Conservation (phyloP, 2,329 filamentous ascomycete species). For the Stagonosporopsis rhizophila region DNA sequence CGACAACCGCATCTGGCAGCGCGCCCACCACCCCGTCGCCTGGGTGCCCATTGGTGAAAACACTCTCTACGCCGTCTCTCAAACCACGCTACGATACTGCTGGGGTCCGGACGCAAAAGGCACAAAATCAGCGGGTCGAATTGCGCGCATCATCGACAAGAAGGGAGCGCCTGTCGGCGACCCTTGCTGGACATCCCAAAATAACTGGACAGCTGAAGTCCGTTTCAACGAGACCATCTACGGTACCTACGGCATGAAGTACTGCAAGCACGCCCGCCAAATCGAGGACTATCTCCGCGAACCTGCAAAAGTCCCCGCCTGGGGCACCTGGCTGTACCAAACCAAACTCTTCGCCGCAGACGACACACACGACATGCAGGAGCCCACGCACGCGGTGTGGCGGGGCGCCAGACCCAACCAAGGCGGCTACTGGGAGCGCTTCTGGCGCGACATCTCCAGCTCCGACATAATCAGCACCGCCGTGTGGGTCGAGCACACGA, state of each 20-base stretch:
- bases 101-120: constrained; percentile 22
- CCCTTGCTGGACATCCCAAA: constrained; percentile 23
- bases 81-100: constrained; percentile 23
- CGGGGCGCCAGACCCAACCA: constrained; percentile 9
- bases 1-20: constrained; percentile 22
- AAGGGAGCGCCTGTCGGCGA: constrained; percentile 16
- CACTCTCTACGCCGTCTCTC: constrained; percentile 21
- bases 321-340: constrained; percentile 23
- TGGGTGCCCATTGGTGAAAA: constrained; percentile 19
- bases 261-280: constrained; percentile 20
- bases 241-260: constrained; percentile 22
- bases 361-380: constrained; percentile 20
- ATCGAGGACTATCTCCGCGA: constrained; percentile 22
- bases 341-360: constrained; percentile 21
- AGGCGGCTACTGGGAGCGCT: constrained; percentile 22
- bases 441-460: constrained; percentile 22
- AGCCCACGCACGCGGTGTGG: constrained; percentile 23
- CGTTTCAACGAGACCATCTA: constrained; percentile 24
- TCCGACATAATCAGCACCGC: constrained; percentile 18
- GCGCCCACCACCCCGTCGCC: constrained; percentile 21
- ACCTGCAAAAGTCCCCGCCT: constrained; percentile 20
- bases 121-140: constrained; percentile 21
- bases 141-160: constrained; percentile 19
- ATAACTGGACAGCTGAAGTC: constrained; percentile 20
- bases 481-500: constrained; percentile 20